phyloP scores from a whole-genome alignment of 2,329 filamentous ascomycete species.

The Pseudocercospora fuligena region DNA sequence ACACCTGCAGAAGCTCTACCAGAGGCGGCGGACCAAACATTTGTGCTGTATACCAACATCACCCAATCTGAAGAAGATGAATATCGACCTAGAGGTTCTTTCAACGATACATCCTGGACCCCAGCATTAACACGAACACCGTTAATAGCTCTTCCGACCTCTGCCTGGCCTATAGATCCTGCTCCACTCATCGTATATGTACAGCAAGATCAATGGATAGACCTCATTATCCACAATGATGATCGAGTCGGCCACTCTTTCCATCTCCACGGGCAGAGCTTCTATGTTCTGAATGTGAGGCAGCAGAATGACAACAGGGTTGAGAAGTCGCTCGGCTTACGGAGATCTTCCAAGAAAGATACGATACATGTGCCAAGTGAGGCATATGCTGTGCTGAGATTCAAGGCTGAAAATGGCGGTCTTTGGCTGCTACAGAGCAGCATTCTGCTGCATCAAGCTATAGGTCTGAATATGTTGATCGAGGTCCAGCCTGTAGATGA shows the following conservation, averaged over 20 bases:
- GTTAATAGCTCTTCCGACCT: neutral
- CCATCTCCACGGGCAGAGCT: conserved; percentile 45
- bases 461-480: conserved; percentile 24
- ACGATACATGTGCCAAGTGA: conserved; percentile 40
- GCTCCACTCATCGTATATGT: conserved; percentile 47
- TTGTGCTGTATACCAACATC: conserved; percentile 53
- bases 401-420: conserved; percentile 42
- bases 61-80: conserved; percentile 47
- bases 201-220: conserved; percentile 45
- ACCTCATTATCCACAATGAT: conserved; percentile 56
- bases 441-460: conserved; percentile 39
- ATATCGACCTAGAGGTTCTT: conserved; percentile 51
- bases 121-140: conserved; percentile 16
- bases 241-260: conserved; percentile 56
- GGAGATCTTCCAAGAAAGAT: conserved; percentile 36
- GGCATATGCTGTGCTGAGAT: conserved; percentile 43
- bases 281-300: conserved; percentile 27
- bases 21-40: conserved; percentile 42
- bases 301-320: neutral
- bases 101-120: conserved; percentile 53
- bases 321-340: conserved; percentile 15
- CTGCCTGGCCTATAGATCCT: conserved; percentile 33
- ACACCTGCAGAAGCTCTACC: conserved; percentile 4
- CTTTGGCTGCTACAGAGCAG: conserved; percentile 47
- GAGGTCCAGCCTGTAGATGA: conserved; percentile 11